A percentile compares a stretch with the other conserved stretches of the same genome.
Conservation (phyloP, 768 basidiomycete species). For the Lentinula lateritia region DNA sequence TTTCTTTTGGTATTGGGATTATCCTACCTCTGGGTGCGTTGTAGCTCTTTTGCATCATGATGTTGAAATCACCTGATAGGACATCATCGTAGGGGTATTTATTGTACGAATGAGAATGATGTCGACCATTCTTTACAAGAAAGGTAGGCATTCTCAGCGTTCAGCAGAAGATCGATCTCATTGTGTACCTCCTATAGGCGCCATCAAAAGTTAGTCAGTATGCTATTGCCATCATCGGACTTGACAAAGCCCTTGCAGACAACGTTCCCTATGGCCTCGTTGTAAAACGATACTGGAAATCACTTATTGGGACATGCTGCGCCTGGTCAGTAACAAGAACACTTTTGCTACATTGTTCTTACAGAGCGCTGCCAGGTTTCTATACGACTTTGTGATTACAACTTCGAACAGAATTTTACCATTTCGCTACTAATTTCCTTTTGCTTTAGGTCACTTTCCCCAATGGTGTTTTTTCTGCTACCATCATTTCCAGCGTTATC, state of each 20-base stretch:
- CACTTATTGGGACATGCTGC: slow-evolving; percentile 67
- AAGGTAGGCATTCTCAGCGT: slow-evolving; percentile 20
- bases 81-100: slow-evolving; percentile 40
- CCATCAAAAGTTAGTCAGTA: slow-evolving; percentile 50
- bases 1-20: slow-evolving; percentile 61
- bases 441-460: slow-evolving; percentile 59
- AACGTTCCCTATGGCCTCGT: slow-evolving; percentile 57
- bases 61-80: neutral
- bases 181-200: slow-evolving; percentile 14
- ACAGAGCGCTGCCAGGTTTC: slow-evolving; percentile 38
- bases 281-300: slow-evolving; percentile 58
- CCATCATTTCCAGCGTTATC: slow-evolving; percentile 65
- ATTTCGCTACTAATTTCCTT: neutral
- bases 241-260: neutral
- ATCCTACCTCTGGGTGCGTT: slow-evolving; percentile 42
- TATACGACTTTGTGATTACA: slow-evolving; percentile 56
- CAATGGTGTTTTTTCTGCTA: slow-evolving; percentile 64
- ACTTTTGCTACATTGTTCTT: neutral
- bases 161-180: neutral
- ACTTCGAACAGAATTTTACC: neutral
- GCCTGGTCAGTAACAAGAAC: slow-evolving; percentile 45
- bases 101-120: slow-evolving; percentile 71
- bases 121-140: slow-evolving; percentile 56
- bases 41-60: neutral
- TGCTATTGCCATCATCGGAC: neutral